These are phyloP conservation scores for Mallotus nudiflorus DNA, from an alignment of 345 rosid species.

Conservation along the genomic window DNA sequence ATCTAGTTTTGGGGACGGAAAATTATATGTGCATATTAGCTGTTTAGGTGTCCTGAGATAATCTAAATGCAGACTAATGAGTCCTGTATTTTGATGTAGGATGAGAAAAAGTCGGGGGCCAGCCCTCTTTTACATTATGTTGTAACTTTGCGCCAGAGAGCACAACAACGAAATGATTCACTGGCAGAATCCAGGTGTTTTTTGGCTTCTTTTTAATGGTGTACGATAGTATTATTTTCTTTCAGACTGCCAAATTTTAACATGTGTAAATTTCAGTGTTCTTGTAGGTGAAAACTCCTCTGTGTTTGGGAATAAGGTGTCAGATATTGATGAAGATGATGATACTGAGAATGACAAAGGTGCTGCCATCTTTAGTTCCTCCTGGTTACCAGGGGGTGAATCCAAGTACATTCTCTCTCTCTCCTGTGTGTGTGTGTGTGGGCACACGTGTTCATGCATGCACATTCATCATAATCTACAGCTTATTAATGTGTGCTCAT, in stretches of 20 bases:
- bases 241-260: constrained; percentile 9
- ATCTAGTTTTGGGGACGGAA: too few relatives aligned
- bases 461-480: background rate
- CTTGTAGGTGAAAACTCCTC: constrained; percentile 77
- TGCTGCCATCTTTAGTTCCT: constrained; percentile 65
- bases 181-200: constrained; percentile 81
- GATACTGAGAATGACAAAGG: constrained; percentile 48
- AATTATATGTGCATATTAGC: background rate
- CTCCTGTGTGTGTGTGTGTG: too few relatives aligned
- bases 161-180: constrained; percentile 63
- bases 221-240: background rate
- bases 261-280: constrained; percentile 51
- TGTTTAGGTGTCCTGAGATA: too few relatives aligned
- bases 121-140: constrained; percentile 76
- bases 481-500: background rate
- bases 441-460: too few relatives aligned
- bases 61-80: background rate
- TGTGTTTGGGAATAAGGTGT: constrained; percentile 47
- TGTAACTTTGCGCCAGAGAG: constrained; percentile 51
- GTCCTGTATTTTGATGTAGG: constrained; percentile 35
- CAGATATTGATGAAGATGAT: constrained; percentile 63
- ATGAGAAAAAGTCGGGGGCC: constrained; percentile 57
- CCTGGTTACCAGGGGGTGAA: constrained; percentile 79
- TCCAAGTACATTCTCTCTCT: constrained; percentile 49
- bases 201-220: background rate